A percentile compares a stretch with the other conserved stretches of the same genome.
These are phyloP conservation scores for Teunomyces funiuensis DNA, from an alignment of 805 yeast genomes.

Conservation along the genomic window DNA sequence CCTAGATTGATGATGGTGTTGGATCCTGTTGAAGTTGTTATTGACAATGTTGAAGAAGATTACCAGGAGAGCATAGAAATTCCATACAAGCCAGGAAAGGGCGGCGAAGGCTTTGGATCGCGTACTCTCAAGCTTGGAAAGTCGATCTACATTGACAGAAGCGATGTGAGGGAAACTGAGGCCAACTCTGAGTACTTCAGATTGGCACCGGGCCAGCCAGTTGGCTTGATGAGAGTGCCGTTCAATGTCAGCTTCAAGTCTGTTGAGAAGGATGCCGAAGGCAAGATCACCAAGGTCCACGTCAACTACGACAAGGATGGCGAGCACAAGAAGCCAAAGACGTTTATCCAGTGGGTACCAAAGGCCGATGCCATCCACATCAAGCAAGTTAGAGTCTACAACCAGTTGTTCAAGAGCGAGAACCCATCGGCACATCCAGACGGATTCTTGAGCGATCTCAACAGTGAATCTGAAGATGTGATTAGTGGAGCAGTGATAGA, in stretches of 20 bases:
- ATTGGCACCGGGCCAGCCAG: conserved; percentile 90
- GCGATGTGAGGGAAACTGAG: conserved; percentile 66
- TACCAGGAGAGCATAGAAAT: conserved; percentile 67
- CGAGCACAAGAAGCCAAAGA: conserved; percentile 76
- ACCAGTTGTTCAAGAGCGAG: conserved; percentile 84
- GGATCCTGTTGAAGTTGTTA: conserved; percentile 79
- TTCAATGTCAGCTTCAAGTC: conserved; percentile 71
- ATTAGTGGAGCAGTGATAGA: conserved; percentile 71
- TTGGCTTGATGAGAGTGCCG: conserved; percentile 92
- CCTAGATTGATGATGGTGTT: conserved; percentile 93
- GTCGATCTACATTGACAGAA: conserved; percentile 77
- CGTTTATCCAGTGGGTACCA: conserved; percentile 96
- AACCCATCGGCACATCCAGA: conserved; percentile 88
- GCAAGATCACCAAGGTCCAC: conserved; percentile 66
- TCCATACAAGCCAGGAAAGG: conserved; percentile 86
- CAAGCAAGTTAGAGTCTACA: conserved; percentile 80
- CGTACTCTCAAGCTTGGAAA: conserved; percentile 76
- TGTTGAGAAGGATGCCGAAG: conserved; percentile 61
- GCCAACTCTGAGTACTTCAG: conserved; percentile 78
- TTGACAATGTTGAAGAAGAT: conserved; percentile 79
- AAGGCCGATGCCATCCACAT: conserved; percentile 56
- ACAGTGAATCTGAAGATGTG: conserved; percentile 73
- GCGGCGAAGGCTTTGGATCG: conserved; percentile 55
- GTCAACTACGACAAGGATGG: conserved; percentile 76
- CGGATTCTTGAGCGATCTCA: conserved; percentile 83